Conservation (phyloP, 176 grass and related monocot species). For the Ensete ventricosum region DNA sequence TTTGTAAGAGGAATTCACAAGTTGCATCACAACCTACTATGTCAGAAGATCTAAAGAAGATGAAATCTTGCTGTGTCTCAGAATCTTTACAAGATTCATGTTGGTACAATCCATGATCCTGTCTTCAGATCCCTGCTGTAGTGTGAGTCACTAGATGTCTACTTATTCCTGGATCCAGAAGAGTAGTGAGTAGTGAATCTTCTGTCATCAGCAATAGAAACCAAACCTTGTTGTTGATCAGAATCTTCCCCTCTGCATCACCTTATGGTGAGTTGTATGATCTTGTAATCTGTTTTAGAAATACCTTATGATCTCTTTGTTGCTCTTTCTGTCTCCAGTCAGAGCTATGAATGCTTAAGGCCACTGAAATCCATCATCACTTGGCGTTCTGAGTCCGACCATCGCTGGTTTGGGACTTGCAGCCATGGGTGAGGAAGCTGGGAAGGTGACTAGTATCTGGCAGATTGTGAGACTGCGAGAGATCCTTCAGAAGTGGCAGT, state of each 20-base stretch:
- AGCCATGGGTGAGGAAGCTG: conserved; percentile 36
- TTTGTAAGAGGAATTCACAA: background rate
- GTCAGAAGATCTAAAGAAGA: background rate
- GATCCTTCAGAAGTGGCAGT: conserved; percentile 64
- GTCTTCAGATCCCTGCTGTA: background rate
- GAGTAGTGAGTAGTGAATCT: too few species aligned
- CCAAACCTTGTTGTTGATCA: too few species aligned
- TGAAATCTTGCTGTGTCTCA: background rate
- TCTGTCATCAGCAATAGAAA: too few species aligned
- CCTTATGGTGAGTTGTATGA: too few species aligned
- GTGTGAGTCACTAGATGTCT: background rate
- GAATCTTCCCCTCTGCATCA: too few species aligned
- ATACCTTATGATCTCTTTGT: too few species aligned
- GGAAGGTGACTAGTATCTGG: conserved; percentile 30
- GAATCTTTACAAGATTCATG: background rate
- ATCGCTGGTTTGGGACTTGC: background rate
- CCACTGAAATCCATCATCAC: background rate
- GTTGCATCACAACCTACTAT: too few species aligned
- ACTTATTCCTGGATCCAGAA: background rate
- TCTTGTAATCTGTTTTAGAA: too few species aligned
- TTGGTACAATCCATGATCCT: background rate
- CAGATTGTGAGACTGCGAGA: conserved; percentile 57
- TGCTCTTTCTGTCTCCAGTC: too few species aligned
- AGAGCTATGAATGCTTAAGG: too few species aligned
- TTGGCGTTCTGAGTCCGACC: background rate